Conservation (phyloP, 1,284 basidiomycete genomes). For the Irpex sp. region DNA sequence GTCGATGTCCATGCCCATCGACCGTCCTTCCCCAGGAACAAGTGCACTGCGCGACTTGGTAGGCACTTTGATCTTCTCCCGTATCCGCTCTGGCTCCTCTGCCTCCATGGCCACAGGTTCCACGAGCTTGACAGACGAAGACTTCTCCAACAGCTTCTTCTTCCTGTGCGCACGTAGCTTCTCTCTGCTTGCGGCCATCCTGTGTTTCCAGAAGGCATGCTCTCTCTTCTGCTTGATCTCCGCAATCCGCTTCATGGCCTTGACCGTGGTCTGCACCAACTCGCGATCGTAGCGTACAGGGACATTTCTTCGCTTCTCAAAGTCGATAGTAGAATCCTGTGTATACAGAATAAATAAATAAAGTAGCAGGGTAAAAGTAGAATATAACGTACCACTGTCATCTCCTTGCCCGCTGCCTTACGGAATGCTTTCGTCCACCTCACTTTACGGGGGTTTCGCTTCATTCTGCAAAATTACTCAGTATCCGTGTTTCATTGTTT, state of each 20-base stretch:
- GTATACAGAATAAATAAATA: background rate
- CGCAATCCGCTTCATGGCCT: slow-evolving; percentile 94
- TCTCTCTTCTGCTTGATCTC: slow-evolving; percentile 93
- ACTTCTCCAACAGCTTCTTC: slow-evolving; percentile 58
- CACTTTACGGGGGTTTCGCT: slow-evolving; percentile 98
- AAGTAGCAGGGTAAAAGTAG: background rate
- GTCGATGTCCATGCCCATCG: slow-evolving; percentile 83
- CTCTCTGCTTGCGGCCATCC: slow-evolving; percentile 79
- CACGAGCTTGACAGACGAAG: slow-evolving; percentile 66
- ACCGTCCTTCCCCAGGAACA: slow-evolving; percentile 69
- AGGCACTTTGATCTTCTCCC: slow-evolving; percentile 81
- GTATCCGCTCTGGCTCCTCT: slow-evolving; percentile 44
- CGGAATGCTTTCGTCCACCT: slow-evolving; percentile 99
- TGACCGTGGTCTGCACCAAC: slow-evolving; percentile 90
- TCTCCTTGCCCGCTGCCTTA: slow-evolving; percentile 98
- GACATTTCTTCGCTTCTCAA: slow-evolving; percentile 98
- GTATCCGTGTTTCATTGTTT: background rate
- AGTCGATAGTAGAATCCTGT: slow-evolving; percentile 98
- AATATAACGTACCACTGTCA: slow-evolving; percentile 82
- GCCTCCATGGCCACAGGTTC: slow-evolving; percentile 56
- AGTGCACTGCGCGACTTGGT: slow-evolving; percentile 70
- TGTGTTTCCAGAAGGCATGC: slow-evolving; percentile 92
- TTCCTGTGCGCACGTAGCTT: slow-evolving; percentile 67
- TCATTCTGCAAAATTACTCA: slow-evolving; percentile 69
- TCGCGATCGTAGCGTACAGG: slow-evolving; percentile 98